A percentile compares a stretch with the other conserved stretches of the same genome.
These are phyloP conservation scores for Penicillium simplicissimum DNA, from an alignment of 495 filamentous ascomycete species.

Conservation along the genomic window DNA sequence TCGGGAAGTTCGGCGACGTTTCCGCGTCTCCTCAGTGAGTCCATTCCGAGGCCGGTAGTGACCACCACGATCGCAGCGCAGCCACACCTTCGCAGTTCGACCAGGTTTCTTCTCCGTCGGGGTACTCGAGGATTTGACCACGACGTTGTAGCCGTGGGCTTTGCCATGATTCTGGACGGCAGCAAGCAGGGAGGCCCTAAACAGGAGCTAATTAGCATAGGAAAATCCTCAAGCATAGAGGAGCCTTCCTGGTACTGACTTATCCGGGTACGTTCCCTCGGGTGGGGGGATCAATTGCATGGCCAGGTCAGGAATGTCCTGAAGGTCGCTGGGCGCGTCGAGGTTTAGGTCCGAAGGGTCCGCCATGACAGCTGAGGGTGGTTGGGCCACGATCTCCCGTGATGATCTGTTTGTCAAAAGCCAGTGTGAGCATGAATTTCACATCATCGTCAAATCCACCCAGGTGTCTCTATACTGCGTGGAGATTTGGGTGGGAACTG, in stretches of 20 bases:
- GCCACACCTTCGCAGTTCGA: constrained; percentile 49
- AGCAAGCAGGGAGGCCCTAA: constrained; percentile 40
- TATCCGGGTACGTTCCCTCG: constrained; percentile 49
- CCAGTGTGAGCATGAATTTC: constrained; percentile 16
- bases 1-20: constrained; percentile 47
- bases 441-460: constrained; percentile 20
- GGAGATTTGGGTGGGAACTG: constrained; percentile 11
- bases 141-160: constrained; percentile 49
- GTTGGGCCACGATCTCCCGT: constrained; percentile 16
- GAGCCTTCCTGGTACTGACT: constrained; percentile 29
- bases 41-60: constrained; percentile 52
- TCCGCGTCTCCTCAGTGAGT: constrained; percentile 51
- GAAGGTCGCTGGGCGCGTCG: constrained; percentile 51
- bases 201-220: constrained; percentile 5
- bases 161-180: constrained; percentile 50
- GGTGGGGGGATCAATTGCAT: constrained; percentile 47
- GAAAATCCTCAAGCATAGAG: neutral
- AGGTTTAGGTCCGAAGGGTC: constrained; percentile 47
- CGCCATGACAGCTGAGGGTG: constrained; percentile 35
- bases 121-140: constrained; percentile 50
- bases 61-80: constrained; percentile 53
- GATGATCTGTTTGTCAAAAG: constrained; percentile 8
- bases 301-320: constrained; percentile 49
- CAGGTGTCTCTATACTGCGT: constrained; percentile 2
- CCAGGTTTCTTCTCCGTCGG: constrained; percentile 52